Evolutionary conservation across 352 stramenopile genomes (phyloP).

Genomic region (Phytopythium chamaehyphon): DNA sequence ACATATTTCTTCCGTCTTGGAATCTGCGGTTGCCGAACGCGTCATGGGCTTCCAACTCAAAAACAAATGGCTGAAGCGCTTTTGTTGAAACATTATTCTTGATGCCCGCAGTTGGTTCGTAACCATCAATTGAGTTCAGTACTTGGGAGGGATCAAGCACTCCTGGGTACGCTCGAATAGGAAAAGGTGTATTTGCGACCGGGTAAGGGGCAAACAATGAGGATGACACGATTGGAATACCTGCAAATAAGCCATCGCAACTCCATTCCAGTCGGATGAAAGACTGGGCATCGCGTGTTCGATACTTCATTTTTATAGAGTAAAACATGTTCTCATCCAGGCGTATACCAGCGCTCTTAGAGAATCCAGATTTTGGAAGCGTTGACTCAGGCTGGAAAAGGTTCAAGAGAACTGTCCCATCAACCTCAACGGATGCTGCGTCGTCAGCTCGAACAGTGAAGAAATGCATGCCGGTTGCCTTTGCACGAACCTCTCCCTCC

Average conservation of each 20-base stretch:
- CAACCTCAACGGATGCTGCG: slow-evolving; percentile 64
- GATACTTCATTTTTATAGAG: slow-evolving; percentile 78
- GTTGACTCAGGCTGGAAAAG: slow-evolving; percentile 19
- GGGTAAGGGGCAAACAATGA: slow-evolving; percentile 36
- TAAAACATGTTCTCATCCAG: slow-evolving; percentile 63
- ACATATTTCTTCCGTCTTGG: slow-evolving; percentile 76
- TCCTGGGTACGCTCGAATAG: slow-evolving; percentile 73
- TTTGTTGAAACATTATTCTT: slow-evolving; percentile 20
- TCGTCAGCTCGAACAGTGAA: slow-evolving; percentile 86
- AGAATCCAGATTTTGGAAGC: slow-evolving; percentile 16
- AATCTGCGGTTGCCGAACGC: slow-evolving; percentile 77
- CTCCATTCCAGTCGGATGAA: slow-evolving; percentile 83
- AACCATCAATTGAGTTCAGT: slow-evolving; percentile 55
- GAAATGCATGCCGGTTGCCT: slow-evolving; percentile 53
- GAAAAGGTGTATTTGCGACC: slow-evolving; percentile 49
- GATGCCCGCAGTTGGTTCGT: slow-evolving; percentile 35
- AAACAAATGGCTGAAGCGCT: slow-evolving; percentile 49
- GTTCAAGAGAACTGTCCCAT: slow-evolving; percentile 64
- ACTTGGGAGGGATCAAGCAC: slow-evolving; percentile 49
- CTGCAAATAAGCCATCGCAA: slow-evolving; percentile 27
- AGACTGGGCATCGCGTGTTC: slow-evolving; percentile 74
- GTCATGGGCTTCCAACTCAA: slow-evolving; percentile 82
- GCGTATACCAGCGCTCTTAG: slow-evolving; percentile 14
- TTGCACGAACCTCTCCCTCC: slow-evolving; percentile 51
- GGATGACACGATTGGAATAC: slow-evolving; percentile 11